These are phyloP conservation scores for Anaeramoeba flamelloides DNA, from an alignment of 78 protist species.

Conservation along the genomic window DNA sequence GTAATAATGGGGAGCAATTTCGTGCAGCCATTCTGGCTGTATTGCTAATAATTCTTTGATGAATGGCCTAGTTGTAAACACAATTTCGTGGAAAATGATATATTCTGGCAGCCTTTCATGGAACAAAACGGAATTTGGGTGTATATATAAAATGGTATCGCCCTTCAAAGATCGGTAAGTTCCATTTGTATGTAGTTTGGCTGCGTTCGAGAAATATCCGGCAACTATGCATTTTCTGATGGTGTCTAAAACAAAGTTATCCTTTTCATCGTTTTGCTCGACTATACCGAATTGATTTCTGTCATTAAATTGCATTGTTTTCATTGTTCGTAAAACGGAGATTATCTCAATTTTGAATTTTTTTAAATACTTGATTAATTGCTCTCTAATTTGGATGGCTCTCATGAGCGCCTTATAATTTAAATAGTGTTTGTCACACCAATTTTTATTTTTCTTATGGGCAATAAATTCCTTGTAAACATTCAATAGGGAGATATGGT, in stretches of 20 bases:
- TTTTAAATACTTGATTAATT: neutral
- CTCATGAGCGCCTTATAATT: neutral
- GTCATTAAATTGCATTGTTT: neutral
- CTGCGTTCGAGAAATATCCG: slow-evolving; percentile 6
- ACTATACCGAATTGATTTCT: neutral
- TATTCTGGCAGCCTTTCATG: neutral
- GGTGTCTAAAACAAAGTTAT: neutral
- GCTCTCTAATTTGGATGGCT: neutral
- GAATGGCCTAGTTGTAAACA: neutral
- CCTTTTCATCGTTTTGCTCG: neutral
- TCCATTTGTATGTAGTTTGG: neutral
- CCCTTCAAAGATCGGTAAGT: neutral
- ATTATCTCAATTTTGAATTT: neutral
- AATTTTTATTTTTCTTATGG: neutral
- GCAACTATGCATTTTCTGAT: neutral
- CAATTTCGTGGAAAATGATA: neutral
- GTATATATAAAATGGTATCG: neutral
- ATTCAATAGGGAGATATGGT: slow-evolving; percentile 12
- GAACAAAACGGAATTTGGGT: neutral
- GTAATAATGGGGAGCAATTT: neutral
- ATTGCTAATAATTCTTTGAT: neutral
- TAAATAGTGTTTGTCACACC: neutral
- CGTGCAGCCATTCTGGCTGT: neutral
- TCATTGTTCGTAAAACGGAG: neutral
- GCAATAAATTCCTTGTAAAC: slow-evolving; percentile 4